Evolutionary conservation across 2,329 filamentous ascomycete species (phyloP), one percentile per base, ranked within the genome.

Genomic region (Monosporascus sp.): DNA sequence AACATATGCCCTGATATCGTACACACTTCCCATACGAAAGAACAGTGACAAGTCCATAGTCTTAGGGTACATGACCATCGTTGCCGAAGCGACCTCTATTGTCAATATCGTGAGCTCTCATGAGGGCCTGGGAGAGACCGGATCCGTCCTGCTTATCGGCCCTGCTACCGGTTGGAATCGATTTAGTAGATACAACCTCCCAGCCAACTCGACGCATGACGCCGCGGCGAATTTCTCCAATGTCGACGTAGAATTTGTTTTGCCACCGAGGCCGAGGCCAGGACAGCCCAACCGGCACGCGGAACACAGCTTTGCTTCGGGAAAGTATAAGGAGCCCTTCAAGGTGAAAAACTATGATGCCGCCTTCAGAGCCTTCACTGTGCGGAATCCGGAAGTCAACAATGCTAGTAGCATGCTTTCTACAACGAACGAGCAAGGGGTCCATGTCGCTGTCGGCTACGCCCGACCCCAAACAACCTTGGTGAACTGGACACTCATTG

Each of bases 41-140:
- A 88, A 86, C 59, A 77, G 78, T 2, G 78, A 79, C 2, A 68
- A 72, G 43, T 73, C 73, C 3, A 84, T 87, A 57, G 81, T 93
- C 1, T 76, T 96, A 5, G 92, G 90, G 2, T 96, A 91, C 74
- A 81, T 96, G 74, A 96, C 91, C 1, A 74, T 93, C 2, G 76
- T 96, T n/a, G 80, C 88, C 52, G 82, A 88, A 52, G 86, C 86
- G 2, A 72, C 74, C 4, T 78, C 87, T 1, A 74, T 94, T 3
- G 73, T 84, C n/a, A 70, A 78, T 45, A 79, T 91, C 1, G 73
- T 85, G 26, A 70, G 73, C 18, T 87, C 86, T 2, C 72, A 76
- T 2, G 88, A 91, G 67, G 90, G 89, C 1, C 66, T 96, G 8
- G 88, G 85, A 24, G 67, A 77, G 0, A 89, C 85, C 0, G 91